Percentiles rank a stretch among this genome's conserved stretches.
phyloP scores from a whole-genome alignment of 2,329 filamentous ascomycete genomes.

The Seiridium unicorne region DNA sequence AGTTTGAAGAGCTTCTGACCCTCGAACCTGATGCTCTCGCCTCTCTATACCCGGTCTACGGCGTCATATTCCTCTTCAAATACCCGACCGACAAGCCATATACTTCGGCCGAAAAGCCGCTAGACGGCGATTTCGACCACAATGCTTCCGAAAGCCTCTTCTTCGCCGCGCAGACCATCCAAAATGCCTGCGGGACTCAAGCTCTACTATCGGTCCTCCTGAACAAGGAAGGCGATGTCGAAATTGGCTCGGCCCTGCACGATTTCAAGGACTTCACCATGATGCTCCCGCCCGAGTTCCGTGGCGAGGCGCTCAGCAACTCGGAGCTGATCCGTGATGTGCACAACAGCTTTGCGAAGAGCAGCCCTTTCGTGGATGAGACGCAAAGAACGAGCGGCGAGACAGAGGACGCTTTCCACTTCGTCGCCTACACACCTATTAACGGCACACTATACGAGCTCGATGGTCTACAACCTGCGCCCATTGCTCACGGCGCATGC shows the following conservation, averaged over 20 bases:
- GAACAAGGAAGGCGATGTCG: slow-evolving; percentile 69
- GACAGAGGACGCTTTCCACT: slow-evolving; percentile 92
- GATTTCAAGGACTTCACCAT: slow-evolving; percentile 89
- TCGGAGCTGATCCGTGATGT: slow-evolving; percentile 70
- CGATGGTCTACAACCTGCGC: slow-evolving; percentile 89
- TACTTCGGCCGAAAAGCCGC: slow-evolving; percentile 60
- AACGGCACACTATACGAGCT: slow-evolving; percentile 85
- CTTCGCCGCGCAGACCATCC: slow-evolving; percentile 96
- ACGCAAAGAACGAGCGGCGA: slow-evolving; percentile 70
- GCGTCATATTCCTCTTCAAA: slow-evolving; percentile 99
- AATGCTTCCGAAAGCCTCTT: slow-evolving; percentile 75
- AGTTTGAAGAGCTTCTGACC: slow-evolving; percentile 94
- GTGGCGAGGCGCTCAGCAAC: slow-evolving; percentile 61
- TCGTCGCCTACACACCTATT: slow-evolving; percentile 89
- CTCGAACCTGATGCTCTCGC: slow-evolving; percentile 76
- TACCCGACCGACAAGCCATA: slow-evolving; percentile 72
- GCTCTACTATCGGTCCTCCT: slow-evolving; percentile 88
- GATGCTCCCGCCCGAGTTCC: slow-evolving; percentile 73
- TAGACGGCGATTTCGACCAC: slow-evolving; percentile 80
- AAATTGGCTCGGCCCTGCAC: slow-evolving; percentile 68
- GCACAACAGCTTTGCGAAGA: slow-evolving; percentile 87
- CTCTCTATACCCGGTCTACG: slow-evolving; percentile 77
- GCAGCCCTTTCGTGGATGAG: slow-evolving; percentile 91
- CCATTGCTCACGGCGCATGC: slow-evolving; percentile 84
- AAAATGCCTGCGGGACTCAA: slow-evolving; percentile 97